Evolutionary conservation across 495 filamentous ascomycete genomes (phyloP).

Genomic region (Aspergillus panamensis): DNA sequence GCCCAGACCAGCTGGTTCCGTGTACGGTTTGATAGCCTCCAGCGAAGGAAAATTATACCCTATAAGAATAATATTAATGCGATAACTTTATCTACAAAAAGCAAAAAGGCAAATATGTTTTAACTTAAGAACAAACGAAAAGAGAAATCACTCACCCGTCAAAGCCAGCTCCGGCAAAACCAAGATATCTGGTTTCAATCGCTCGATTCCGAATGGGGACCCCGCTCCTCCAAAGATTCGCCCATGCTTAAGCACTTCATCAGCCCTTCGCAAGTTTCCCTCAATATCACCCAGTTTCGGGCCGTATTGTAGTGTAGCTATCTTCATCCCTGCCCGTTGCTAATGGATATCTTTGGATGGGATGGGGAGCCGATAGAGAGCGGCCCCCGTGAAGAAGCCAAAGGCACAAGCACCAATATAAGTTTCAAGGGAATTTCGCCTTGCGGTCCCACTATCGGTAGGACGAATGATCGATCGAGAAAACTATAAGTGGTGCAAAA

Average conservation of each 20-base stretch:
- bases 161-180: constrained; percentile 88
- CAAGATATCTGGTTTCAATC: constrained; percentile 51
- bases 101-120: constrained; percentile 8
- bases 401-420: not conserved
- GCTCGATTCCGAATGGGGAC: constrained; percentile 18
- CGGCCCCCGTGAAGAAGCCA: not conserved
- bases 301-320: constrained; percentile 77
- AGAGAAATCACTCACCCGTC: constrained; percentile 57
- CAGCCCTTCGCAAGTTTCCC: constrained; percentile 70
- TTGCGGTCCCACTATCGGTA: not conserved
- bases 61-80: constrained; percentile 25
- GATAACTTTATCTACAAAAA: not conserved
- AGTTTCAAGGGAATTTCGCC: not conserved
- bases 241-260: constrained; percentile 58
- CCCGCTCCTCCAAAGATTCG: constrained; percentile 13
- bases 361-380: not conserved
- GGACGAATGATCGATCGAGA: not conserved
- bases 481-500: not conserved
- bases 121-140: not conserved
- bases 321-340: constrained; percentile 55
- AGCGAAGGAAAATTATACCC: constrained; percentile 90
- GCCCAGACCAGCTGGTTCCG: constrained; percentile 75
- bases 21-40: constrained; percentile 69
- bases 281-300: constrained; percentile 71
- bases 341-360: not conserved